Evolutionary conservation across 371 early-diverging fungal genomes (phyloP), one percentile per base, ranked within the genome.

Genomic region (Lichtheimia ornata): DNA sequence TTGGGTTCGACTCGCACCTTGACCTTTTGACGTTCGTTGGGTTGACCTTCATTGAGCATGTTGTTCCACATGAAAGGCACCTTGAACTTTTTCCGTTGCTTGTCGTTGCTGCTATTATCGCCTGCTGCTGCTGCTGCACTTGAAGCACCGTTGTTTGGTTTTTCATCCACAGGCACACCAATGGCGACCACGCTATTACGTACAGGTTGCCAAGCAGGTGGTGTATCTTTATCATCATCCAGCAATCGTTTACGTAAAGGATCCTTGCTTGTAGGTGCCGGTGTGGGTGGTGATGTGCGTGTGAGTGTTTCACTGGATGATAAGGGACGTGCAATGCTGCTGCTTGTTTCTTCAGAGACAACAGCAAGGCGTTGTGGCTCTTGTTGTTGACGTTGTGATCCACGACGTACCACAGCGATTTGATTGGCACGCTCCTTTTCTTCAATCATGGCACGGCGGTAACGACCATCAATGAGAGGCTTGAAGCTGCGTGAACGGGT

Each of bases 1-100:
- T 99, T 99, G 53, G 99, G 99, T 64, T 99, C 99, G 0, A 98
- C 91, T 25, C 96, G 86, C 40, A 95, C 93, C 14, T 70, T 70
- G 51, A 65, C 57, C 44, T 65, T 71, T 24, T 56, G 61, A 2
- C 14, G 2, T 5, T 42, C 47, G 15, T n/a, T n/a, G 47, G 47
- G 11, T 17, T 47, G 47, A 1, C 22, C 47, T 9, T 47, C 22
- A 22, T 2, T 47, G 18, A 47, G 47, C 18, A n/a, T n/a, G 17
- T 47, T 47, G 47, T 47, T 47, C 63, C 18, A 47, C 18, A 47
- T 47, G 47, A 47, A n/a, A 13, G 47, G 59, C 35, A 35, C 11
- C 44, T 81, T 87, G 47, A 47, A 47, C 11, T 17, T 13, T 24
- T 53, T 44, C 28, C 50, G 27, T 35, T 14, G 28, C 40, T 27